Evolutionary conservation across 441 rosid species (phyloP).

Genomic region (Euphorbia schlechtendalii): DNA sequence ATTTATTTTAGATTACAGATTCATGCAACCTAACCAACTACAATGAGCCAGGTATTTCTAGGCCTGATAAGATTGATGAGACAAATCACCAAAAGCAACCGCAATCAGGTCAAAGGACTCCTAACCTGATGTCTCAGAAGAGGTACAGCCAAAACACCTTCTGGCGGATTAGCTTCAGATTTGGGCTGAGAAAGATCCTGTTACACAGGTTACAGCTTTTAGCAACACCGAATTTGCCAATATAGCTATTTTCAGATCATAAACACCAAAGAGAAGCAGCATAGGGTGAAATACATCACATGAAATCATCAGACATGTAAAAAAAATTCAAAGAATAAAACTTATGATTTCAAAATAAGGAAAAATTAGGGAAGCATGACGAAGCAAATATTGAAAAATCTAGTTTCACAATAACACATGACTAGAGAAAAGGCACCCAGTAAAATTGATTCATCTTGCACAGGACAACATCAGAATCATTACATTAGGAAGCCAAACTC

Average conservation of each 20-base stretch:
- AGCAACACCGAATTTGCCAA: neutral
- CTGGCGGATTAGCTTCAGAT: slow-evolving; percentile 75
- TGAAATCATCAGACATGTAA: neutral
- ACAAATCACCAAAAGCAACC: neutral
- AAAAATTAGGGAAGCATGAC: neutral
- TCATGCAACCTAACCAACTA: neutral
- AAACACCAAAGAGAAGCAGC: neutral
- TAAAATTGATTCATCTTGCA: neutral
- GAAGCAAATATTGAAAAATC: neutral
- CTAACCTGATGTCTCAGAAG: slow-evolving; percentile 94
- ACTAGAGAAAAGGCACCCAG: neutral
- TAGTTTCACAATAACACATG: neutral
- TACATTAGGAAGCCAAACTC: neutral
- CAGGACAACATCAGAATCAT: neutral
- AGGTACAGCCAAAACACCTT: slow-evolving; percentile 74
- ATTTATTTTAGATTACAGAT: neutral
- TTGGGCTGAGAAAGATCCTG: slow-evolving; percentile 83
- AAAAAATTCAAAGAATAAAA: neutral
- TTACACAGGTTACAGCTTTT: slow-evolving; percentile 22
- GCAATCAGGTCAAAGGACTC: slow-evolving; percentile 5
- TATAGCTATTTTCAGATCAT: neutral
- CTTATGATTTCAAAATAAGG: too few relatives aligned
- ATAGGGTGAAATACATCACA: neutral
- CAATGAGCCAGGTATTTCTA: neutral
- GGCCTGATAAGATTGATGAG: neutral